Conservation (phyloP, 139 green algal species). For the Cymbomonas tetramitiformis region DNA sequence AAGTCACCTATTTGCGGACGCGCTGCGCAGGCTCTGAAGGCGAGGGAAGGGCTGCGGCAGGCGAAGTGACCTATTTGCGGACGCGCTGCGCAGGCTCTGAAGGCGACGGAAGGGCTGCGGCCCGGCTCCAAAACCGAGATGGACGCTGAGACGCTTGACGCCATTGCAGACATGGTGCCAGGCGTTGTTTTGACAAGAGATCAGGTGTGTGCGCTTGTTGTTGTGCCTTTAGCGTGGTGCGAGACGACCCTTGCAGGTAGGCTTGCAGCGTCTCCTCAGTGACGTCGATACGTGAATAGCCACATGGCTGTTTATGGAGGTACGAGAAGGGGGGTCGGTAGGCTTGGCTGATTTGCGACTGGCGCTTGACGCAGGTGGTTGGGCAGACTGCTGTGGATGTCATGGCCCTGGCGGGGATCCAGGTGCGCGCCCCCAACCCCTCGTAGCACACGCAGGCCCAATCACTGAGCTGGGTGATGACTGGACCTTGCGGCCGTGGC, state of each 20-base stretch:
- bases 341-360: too few relatives aligned
- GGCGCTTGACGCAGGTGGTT: too few relatives aligned
- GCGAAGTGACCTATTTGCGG: too few relatives aligned
- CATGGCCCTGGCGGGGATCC: constrained; percentile 52
- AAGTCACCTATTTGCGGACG: too few relatives aligned
- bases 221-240: too few relatives aligned
- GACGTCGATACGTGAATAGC: too few relatives aligned
- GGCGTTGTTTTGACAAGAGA: constrained; percentile 31
- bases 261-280: too few relatives aligned
- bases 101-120: constrained; percentile 60
- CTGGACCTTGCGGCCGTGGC: constrained; percentile 22
- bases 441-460: constrained; percentile 66
- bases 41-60: constrained; percentile 64
- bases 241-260: too few relatives aligned
- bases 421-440: constrained; percentile 63
- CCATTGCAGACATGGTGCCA: constrained; percentile 44
- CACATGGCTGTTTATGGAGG: too few relatives aligned
- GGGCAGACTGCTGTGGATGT: constrained; percentile 55
- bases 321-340: too few relatives aligned
- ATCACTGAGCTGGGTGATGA: constrained; percentile 30
- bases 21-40: constrained; percentile 64
- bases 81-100: constrained; percentile 69
- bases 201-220: too few relatives aligned
- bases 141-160: constrained; percentile 40
- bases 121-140: constrained; percentile 64